A percentile compares a stretch with the other conserved stretches of the same genome.
These are phyloP conservation scores for Leccinum proximum DNA, from an alignment of 1,284 basidiomycete species.

Conservation along the genomic window DNA sequence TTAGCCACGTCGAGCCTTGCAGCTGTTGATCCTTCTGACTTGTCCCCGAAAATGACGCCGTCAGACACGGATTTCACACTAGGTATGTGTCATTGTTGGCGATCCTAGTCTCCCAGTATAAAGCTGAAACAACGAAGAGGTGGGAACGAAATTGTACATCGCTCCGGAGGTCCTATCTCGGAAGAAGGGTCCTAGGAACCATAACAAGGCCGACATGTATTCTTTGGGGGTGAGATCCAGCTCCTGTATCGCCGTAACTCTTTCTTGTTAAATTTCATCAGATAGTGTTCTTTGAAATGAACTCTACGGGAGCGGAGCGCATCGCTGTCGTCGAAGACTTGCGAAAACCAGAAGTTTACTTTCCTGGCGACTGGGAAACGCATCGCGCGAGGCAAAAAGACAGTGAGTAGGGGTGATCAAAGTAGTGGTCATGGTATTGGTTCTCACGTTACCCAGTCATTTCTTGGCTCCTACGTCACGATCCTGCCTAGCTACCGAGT, in stretches of 20 bases:
- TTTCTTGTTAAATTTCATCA: constrained; percentile 26
- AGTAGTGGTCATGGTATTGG: not conserved
- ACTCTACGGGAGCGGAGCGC: constrained; percentile 87
- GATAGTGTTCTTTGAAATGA: constrained; percentile 99
- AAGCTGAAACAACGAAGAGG: constrained; percentile 47
- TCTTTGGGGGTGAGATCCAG: constrained; percentile 71
- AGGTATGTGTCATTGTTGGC: constrained; percentile 38
- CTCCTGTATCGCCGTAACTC: not conserved
- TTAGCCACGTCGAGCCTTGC: constrained; percentile 84
- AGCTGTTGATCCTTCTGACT: constrained; percentile 67
- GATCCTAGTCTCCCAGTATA: not conserved
- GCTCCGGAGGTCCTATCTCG: constrained; percentile 82
- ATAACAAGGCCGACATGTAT: constrained; percentile 93
- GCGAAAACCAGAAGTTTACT: constrained; percentile 68
- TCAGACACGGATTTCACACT: constrained; percentile 71
- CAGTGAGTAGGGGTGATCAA: constrained; percentile 42
- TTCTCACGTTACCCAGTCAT: constrained; percentile 53
- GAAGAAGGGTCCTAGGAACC: constrained; percentile 61
- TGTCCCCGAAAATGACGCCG: constrained; percentile 42
- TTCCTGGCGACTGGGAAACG: constrained; percentile 75
- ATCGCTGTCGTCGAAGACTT: constrained; percentile 81
- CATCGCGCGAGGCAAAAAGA: constrained; percentile 62
- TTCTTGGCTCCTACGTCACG: constrained; percentile 79
- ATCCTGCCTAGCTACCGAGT: constrained; percentile 78
- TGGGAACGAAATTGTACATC: constrained; percentile 92